These are phyloP conservation scores for Scenedesmus sp. DNA, from an alignment of 163 green algal species.

Conservation along the genomic window DNA sequence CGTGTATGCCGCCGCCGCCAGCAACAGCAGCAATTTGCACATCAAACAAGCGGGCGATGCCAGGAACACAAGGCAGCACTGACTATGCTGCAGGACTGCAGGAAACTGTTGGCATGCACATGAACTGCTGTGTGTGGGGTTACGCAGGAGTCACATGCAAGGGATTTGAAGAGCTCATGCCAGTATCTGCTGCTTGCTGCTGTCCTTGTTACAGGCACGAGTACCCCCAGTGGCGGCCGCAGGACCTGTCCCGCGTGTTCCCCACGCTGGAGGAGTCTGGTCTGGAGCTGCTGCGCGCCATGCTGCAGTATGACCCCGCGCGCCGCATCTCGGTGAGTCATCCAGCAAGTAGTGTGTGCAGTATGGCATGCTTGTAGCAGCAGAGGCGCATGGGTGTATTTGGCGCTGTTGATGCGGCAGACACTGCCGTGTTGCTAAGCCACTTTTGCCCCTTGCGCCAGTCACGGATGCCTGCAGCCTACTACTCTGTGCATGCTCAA, in stretches of 20 bases:
- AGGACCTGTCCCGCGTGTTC: slow-evolving; percentile 89
- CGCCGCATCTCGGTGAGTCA: slow-evolving; percentile 90
- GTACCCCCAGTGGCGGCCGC: slow-evolving; percentile 93
- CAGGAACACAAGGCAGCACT: neutral
- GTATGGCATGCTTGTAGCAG: neutral
- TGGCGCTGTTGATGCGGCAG: neutral
- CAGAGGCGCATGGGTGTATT: neutral
- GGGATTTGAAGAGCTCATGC: neutral
- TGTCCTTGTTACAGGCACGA: slow-evolving; percentile 81
- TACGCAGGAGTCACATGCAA: neutral
- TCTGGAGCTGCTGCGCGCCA: slow-evolving; percentile 91
- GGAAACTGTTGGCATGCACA: neutral
- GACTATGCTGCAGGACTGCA: too few species aligned
- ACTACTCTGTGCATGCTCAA: too few species aligned
- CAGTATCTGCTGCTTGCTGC: neutral
- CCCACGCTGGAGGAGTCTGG: slow-evolving; percentile 84
- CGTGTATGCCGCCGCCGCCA: too few species aligned
- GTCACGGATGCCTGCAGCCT: too few species aligned
- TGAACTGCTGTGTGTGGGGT: neutral
- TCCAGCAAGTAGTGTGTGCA: neutral
- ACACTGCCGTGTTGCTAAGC: neutral
- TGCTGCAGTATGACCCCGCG: slow-evolving; percentile 94
- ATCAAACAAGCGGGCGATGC: too few species aligned
- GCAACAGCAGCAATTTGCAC: too few species aligned
- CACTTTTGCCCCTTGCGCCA: neutral